A percentile compares a stretch with the other conserved stretches of the same genome.
Conservation (phyloP, 2,329 filamentous ascomycete genomes). For the Tolypocladium nubicola region DNA sequence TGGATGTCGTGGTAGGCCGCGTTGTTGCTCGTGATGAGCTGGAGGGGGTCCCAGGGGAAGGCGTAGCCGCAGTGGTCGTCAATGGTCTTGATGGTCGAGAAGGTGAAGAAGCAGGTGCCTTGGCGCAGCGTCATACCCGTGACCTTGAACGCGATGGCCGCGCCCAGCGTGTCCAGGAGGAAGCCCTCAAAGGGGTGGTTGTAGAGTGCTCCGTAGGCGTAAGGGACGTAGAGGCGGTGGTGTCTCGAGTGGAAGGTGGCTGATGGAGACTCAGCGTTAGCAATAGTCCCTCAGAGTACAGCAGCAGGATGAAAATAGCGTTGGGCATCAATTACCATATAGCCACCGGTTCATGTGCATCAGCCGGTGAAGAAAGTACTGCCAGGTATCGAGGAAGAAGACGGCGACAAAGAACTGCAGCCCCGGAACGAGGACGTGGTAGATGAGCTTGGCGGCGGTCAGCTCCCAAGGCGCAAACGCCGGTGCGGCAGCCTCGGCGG, state of each 20-base stretch:
- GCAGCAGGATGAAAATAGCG: background rate
- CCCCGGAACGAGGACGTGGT: slow-evolving; percentile 65
- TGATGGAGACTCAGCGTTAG: slow-evolving; percentile 41
- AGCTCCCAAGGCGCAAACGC: slow-evolving; percentile 82
- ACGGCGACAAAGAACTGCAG: slow-evolving; percentile 70
- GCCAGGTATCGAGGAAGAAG: slow-evolving; percentile 84
- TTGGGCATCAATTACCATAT: slow-evolving; percentile 55
- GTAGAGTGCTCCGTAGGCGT: slow-evolving; percentile 93
- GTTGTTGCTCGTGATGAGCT: slow-evolving; percentile 88
- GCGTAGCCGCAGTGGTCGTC: slow-evolving; percentile 95
- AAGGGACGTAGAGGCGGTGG: slow-evolving; percentile 93
- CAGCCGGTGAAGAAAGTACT: slow-evolving; percentile 90
- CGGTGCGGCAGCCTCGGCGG: slow-evolving; percentile 49
- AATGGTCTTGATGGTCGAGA: slow-evolving; percentile 89
- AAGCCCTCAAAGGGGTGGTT: slow-evolving; percentile 95
- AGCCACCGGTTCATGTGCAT: slow-evolving; percentile 99
- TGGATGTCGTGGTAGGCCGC: slow-evolving; percentile 96
- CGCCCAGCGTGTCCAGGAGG: slow-evolving; percentile 80
- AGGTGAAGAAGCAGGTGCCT: slow-evolving; percentile 80
- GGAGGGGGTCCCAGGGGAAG: slow-evolving; percentile 91
- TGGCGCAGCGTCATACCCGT: slow-evolving; percentile 77
- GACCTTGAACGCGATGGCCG: slow-evolving; percentile 72
- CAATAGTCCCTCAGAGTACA: slow-evolving; percentile 6
- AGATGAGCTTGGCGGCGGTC: slow-evolving; percentile 61
- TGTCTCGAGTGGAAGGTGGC: slow-evolving; percentile 88